Evolutionary conservation across 2,329 filamentous ascomycete species (phyloP).

Genomic region (Sporothrix variecibatus): DNA sequence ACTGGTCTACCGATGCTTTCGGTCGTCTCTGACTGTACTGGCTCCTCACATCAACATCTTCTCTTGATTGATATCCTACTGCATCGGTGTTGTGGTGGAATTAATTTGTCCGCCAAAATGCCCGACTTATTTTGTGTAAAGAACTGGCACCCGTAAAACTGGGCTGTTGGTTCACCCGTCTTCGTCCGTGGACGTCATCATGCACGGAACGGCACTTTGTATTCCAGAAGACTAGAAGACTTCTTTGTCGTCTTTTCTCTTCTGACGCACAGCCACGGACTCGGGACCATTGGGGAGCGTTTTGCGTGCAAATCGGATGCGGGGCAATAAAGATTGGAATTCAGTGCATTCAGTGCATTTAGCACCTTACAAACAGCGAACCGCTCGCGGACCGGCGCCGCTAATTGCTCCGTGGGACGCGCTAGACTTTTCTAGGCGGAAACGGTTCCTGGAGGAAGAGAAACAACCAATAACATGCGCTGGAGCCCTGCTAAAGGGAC

Average conservation of each 20-base stretch:
- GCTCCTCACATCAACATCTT: neutral
- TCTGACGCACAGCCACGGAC: neutral
- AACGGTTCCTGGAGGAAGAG: neutral
- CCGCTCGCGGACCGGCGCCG: neutral
- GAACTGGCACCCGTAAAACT: neutral
- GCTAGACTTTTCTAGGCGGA: neutral
- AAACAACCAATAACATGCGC: neutral
- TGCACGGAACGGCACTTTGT: neutral
- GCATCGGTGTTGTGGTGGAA: neutral
- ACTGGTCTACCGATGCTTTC: neutral
- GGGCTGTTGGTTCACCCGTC: neutral
- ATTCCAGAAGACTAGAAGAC: neutral
- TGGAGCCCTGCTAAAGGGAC: neutral
- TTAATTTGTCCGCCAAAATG: neutral
- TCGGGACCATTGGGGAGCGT: neutral
- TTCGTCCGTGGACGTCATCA: neutral
- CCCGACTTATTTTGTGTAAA: neutral
- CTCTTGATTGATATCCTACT: neutral
- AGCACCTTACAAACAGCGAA: neutral
- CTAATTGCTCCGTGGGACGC: conserved; percentile 19
- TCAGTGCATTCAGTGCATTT: neutral
- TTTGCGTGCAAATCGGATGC: neutral
- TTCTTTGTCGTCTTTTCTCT: neutral
- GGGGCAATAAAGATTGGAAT: conserved; percentile 14
- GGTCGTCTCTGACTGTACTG: neutral